Evolutionary conservation across 148 eudicot species (phyloP), one percentile per base, ranked within the genome.

Genomic region (Dysphania ambrosioides): DNA sequence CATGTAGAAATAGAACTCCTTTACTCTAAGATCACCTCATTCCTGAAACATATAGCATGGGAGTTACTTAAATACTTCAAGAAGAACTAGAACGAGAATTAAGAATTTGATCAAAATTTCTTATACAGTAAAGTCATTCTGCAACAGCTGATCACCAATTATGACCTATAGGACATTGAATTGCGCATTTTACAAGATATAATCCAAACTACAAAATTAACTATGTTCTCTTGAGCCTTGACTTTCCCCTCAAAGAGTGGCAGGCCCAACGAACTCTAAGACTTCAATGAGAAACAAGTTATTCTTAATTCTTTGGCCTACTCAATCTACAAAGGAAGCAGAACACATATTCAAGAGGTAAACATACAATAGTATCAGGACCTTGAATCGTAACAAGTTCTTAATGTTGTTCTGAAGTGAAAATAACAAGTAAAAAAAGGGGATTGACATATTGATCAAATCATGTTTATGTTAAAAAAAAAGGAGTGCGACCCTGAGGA

Each of bases 11-110:
- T 93, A 93, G 70, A 84, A 89, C 75, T 88, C 91, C 70, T 88
- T 88, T 77, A 85, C 82, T 42, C 91, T 86, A 80, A 97, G 98
- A 91, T 93, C 97, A 56, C 98, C 97, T 97, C 98, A 93, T 86
- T 93, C 98, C 98, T 93, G 86, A 73, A 83, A 65, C 36, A 79
- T 65, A 60, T 51, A 61, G 59, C 41, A 55, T 59, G 49, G 60
- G 6, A 74, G 32, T 53, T 32, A 18, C 27, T 18, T 18, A 67
- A 31, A 74, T 55, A 16, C 36, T 57, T 31, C 19, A 12, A 8
- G 26, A 21, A 19, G 65, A 72, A 41, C 66, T 47, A 65, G 49
- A 61, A 49, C 29, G 49, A 26, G 18, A 26, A 26, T 51, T 29
- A 51, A 2, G 30, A 44, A 36, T 18, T 49, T 38, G 71, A 66